These are phyloP conservation scores for Linderniella brevidens DNA, from an alignment of 257 asterid species.

Conservation along the genomic window DNA sequence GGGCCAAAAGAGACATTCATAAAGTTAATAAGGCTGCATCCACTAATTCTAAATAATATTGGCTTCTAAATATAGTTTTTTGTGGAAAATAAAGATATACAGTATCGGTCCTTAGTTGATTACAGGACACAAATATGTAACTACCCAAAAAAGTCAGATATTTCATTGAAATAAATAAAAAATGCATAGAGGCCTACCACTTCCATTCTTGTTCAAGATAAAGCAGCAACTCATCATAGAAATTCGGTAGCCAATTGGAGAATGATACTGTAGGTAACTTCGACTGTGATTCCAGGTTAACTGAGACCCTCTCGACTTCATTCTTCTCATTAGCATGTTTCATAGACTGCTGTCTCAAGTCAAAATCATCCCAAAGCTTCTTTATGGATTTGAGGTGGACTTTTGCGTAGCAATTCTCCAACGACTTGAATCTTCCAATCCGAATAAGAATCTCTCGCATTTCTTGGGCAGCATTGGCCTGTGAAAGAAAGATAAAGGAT, in stretches of 20 bases:
- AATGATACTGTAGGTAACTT: constrained; percentile 26
- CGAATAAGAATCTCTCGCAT: constrained; percentile 76
- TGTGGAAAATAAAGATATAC: too few relatives aligned
- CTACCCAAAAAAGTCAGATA: background rate
- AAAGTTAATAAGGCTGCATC: too few relatives aligned
- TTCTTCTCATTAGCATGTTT: constrained; percentile 52
- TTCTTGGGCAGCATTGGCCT: constrained; percentile 86
- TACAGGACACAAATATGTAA: background rate
- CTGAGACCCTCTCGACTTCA: constrained; percentile 39
- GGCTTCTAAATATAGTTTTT: too few relatives aligned
- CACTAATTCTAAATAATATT: too few relatives aligned
- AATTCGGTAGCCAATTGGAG: constrained; percentile 79
- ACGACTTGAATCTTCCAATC: constrained; percentile 81
- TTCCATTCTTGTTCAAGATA: constrained; percentile 99
- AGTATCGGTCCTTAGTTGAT: too few relatives aligned
- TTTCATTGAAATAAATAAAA: background rate
- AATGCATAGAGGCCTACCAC: constrained; percentile 37
- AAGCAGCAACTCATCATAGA: constrained; percentile 85
- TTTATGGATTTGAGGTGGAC: constrained; percentile 72
- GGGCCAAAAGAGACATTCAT: too few relatives aligned
- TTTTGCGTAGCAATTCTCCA: constrained; percentile 67
- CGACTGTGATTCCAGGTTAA: constrained; percentile 30
- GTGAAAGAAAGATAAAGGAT: constrained; percentile 9
- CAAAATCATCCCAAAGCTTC: constrained; percentile 89
- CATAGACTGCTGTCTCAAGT: constrained; percentile 50